A percentile compares a stretch with the other conserved stretches of the same genome.
phyloP scores from a whole-genome alignment of 2,329 filamentous ascomycete genomes.

The Harringtonia lauricola region DNA sequence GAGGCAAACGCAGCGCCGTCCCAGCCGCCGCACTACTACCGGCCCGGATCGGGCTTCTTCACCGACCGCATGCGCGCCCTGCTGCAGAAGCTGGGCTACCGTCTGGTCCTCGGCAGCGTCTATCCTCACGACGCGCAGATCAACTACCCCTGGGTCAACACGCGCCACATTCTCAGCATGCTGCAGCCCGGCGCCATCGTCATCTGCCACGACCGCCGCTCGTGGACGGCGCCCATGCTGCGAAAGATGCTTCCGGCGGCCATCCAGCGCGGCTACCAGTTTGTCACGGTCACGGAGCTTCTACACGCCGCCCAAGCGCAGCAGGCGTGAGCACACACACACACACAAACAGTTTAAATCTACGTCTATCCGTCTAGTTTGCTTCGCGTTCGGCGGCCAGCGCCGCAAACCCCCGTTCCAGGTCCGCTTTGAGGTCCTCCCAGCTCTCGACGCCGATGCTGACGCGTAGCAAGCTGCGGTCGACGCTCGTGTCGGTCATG shows the following conservation, averaged over 20 bases:
- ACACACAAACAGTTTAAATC: no score
- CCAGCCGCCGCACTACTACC: conserved; percentile 53
- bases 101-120: conserved; percentile 68
- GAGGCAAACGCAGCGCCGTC: conserved; percentile 21
- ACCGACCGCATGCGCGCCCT: conserved; percentile 55
- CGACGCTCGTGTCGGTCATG: conserved; percentile 70
- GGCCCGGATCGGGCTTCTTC: conserved; percentile 80
- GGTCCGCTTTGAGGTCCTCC: conserved; percentile 71
- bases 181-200: conserved; percentile 65
- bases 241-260: conserved; percentile 60
- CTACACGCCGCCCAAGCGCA: conserved; percentile 35
- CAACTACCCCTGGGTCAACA: conserved; percentile 55
- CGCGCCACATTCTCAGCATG: conserved; percentile 72
- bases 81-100: conserved; percentile 51
- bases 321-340: no score
- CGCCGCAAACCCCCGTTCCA: conserved; percentile 54
- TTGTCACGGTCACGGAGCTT: conserved; percentile 62
- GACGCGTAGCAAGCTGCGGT: conserved; percentile 62
- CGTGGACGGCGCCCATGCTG: conserved; percentile 79
- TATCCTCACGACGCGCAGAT: conserved; percentile 93
- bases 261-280: conserved; percentile 53
- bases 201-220: conserved; percentile 73
- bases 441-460: conserved; percentile 81
- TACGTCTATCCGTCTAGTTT: background rate
- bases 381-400: conserved; percentile 22